Conservation (phyloP, 2,329 filamentous ascomycete genomes). For the Alternaria ventricosa region DNA sequence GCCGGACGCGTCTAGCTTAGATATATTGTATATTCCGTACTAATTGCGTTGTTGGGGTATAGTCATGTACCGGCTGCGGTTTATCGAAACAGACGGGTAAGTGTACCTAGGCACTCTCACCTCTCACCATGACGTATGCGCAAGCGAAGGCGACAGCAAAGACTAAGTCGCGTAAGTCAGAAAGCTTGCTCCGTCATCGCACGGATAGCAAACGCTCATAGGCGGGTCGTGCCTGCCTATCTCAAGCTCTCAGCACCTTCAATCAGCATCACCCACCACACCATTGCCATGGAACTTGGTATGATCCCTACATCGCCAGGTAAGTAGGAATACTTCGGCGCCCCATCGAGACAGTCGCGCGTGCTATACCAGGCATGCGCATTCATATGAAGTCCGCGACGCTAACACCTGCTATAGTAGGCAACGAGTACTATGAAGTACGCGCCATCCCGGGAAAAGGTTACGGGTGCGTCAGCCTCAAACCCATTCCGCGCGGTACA, state of each 20-base stretch:
- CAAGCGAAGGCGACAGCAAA: neutral
- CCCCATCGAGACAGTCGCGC: neutral
- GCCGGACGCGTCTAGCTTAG: neutral
- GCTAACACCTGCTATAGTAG: neutral
- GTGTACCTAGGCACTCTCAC: neutral
- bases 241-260: neutral
- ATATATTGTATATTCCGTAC: neutral
- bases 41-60: neutral
- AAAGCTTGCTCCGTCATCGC: neutral
- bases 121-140: neutral
- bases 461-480: conserved; percentile 51
- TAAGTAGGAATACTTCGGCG: neutral
- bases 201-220: neutral
- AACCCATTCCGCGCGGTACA: conserved; percentile 46
- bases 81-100: neutral
- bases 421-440: conserved; percentile 40
- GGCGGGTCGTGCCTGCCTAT: neutral
- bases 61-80: neutral
- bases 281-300: neutral
- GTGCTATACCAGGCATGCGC: neutral
- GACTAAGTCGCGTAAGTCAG: neutral
- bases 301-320: neutral
- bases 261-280: neutral
- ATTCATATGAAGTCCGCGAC: neutral
- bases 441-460: conserved; percentile 48